These are phyloP conservation scores for Aurantiochytrium sp. DNA, from an alignment of 108 stramenopile species.

Conservation along the genomic window DNA sequence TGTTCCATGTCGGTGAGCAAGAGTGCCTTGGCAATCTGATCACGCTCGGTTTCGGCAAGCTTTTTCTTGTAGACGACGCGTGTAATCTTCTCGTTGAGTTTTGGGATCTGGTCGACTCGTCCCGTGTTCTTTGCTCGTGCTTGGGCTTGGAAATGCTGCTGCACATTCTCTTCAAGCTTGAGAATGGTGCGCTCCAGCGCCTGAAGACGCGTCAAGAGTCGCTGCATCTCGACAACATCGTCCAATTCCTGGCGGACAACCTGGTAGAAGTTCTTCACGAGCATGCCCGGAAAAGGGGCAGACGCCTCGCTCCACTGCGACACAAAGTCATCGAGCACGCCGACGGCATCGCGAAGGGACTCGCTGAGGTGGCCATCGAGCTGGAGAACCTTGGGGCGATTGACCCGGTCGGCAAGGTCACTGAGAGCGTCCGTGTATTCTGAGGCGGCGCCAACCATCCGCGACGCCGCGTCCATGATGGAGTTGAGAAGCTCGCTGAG, in stretches of 20 bases:
- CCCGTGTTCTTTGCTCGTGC: background rate
- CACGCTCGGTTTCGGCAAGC: background rate
- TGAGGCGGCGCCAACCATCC: background rate
- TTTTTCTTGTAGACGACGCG: background rate
- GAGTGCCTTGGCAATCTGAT: background rate
- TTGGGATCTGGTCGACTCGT: background rate
- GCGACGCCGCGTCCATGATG: background rate
- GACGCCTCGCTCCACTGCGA: background rate
- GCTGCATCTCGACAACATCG: background rate
- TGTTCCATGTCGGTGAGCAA: background rate
- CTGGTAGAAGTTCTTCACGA: background rate
- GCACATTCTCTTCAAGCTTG: background rate
- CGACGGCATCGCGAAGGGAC: background rate
- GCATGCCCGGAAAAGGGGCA: background rate
- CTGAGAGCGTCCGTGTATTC: background rate
- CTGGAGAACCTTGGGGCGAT: background rate
- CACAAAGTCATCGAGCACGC: background rate
- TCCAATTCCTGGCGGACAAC: background rate
- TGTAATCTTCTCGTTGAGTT: background rate
- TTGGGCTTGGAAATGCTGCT: background rate
- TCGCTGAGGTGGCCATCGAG: background rate
- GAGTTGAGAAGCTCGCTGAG: background rate
- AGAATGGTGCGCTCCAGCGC: background rate
- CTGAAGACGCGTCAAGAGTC: background rate
- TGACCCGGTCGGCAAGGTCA: background rate